Percentiles rank a stretch among this genome's conserved stretches.
phyloP scores from a whole-genome alignment of 2,329 filamentous ascomycete genomes.

The Dothideomycetidae sp. region DNA sequence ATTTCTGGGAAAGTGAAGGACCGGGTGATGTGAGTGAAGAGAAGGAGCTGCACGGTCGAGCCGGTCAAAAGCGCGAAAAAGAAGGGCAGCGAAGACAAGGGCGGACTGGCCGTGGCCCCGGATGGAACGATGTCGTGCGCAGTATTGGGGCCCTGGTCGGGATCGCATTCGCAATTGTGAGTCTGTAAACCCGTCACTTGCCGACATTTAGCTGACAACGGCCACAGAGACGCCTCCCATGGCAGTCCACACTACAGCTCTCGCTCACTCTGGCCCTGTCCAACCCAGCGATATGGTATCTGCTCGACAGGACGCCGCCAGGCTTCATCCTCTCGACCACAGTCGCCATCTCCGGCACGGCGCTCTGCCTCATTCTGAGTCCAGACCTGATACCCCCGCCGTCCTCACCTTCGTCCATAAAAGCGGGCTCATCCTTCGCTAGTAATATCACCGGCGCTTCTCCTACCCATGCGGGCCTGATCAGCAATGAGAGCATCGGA shows the following conservation, averaged over 20 bases:
- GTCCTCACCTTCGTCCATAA: slow-evolving; percentile 19
- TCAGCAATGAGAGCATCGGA: slow-evolving; percentile 50
- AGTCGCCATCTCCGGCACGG: slow-evolving; percentile 61
- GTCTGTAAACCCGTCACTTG: slow-evolving; percentile 23
- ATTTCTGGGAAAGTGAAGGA: slow-evolving; percentile 47
- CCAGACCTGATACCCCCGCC: slow-evolving; percentile 65
- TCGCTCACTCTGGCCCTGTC: slow-evolving; percentile 77
- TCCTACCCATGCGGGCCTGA: slow-evolving; percentile 28
- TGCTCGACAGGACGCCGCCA: slow-evolving; percentile 77
- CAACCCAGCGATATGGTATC: slow-evolving; percentile 90
- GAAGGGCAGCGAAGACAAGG: slow-evolving; percentile 10
- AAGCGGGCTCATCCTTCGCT: slow-evolving; percentile 13
- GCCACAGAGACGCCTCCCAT: slow-evolving; percentile 66
- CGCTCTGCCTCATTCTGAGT: slow-evolving; percentile 57
- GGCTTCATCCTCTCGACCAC: slow-evolving; percentile 67
- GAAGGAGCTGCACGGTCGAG: slow-evolving; percentile 6
- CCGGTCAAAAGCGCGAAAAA: slow-evolving; percentile 10
- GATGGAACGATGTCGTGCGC: slow-evolving; percentile 62
- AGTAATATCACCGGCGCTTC: slow-evolving; percentile 9
- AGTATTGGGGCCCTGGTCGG: slow-evolving; percentile 59
- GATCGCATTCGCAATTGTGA: slow-evolving; percentile 69
- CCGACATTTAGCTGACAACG: slow-evolving; percentile 4
- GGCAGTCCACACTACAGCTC: slow-evolving; percentile 89
- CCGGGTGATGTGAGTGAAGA: slow-evolving; percentile 23
- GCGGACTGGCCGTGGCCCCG: slow-evolving; percentile 30